Conservation (phyloP, 768 basidiomycete species). For the Leccinum disarticulatum region DNA sequence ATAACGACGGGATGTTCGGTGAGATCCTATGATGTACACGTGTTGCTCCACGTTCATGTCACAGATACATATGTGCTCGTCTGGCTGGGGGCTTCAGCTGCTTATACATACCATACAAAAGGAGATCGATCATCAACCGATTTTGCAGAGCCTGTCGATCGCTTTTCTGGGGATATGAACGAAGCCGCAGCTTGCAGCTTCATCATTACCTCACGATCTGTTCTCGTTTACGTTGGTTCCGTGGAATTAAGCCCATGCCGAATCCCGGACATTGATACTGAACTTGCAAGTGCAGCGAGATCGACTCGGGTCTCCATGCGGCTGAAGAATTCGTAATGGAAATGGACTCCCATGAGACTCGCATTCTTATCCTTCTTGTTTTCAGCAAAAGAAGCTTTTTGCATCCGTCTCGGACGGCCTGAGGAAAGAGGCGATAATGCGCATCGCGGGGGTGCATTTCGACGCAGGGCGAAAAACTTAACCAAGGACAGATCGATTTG, state of each 20-base stretch:
- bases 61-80: not conserved
- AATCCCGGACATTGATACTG: not conserved
- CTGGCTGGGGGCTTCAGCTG: constrained; percentile 4
- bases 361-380: not conserved
- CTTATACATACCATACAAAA: constrained; percentile 1
- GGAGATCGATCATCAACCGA: not conserved
- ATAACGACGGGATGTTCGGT: constrained; percentile 18
- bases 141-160: constrained; percentile 17
- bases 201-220: constrained; percentile 31
- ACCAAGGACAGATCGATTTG: constrained; percentile 9
- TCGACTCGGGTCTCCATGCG: constrained; percentile 21
- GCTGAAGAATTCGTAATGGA: not conserved
- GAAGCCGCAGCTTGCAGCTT: constrained; percentile 22
- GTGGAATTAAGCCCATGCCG: constrained; percentile 20
- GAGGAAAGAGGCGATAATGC: constrained; percentile 20
- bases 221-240: constrained; percentile 30
- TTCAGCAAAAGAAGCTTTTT: not conserved
- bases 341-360: not conserved
- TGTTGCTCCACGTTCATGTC: constrained; percentile 19
- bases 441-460: constrained; percentile 13
- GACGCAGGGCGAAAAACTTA: constrained; percentile 4
- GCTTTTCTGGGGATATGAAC: constrained; percentile 20
- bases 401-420: not conserved
- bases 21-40: constrained; percentile 19
- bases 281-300: constrained; percentile 19